Evolutionary conservation across 2,329 filamentous ascomycete genomes (phyloP), one percentile per base, ranked within the genome.

Genomic region (Drechslera avenae): DNA sequence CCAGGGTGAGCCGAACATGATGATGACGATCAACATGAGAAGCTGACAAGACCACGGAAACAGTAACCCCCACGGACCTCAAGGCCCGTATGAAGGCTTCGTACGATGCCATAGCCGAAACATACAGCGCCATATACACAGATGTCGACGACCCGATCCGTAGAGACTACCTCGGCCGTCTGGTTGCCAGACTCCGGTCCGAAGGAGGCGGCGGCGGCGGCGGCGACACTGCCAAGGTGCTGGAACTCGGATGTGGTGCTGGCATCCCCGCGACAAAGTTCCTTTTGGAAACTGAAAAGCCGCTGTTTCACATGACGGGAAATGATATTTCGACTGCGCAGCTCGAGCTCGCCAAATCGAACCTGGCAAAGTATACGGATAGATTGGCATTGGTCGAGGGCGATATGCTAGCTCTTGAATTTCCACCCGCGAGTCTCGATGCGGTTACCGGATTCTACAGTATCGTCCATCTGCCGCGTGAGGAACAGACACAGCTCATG

Each of bases 371-470:
- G 0, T 63, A 56, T 19, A 23, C 33, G 1, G 46, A 60, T 4
- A 51, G 52, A 21, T 18, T 68, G 13, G 19, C 46, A 1, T 59
- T 75, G 1, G 51, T 73, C 3, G 56, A 69, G 13, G 75, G 73
- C 2, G 77, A 80, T 46, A 80, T 80, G 78, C 67, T 74, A 50
- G 54, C 49, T 0, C 63, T 80, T 1, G 45, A 63, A 1, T 77
- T 79, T 50, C 51, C 47, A 0, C 50, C 56, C 0, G 63, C 36
- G 0, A 69, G 71, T 0, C 74, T 85, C 47, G 76, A 83, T 50
- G 80, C 77, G 4, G 75, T 83, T 1, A 58, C 80, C 1, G 82
- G 70, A 0, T 77, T 85, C 59, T 84, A 83, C 66, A 81, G 78
- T 28, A 64, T 85, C 43, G 78, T 83, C 43, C 83, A 85, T 57